A percentile compares a stretch with the other conserved stretches of the same genome.
Evolutionary conservation across 2,329 filamentous ascomycete species (phyloP).

Genomic region (Fonsecaea multimorphosa): DNA sequence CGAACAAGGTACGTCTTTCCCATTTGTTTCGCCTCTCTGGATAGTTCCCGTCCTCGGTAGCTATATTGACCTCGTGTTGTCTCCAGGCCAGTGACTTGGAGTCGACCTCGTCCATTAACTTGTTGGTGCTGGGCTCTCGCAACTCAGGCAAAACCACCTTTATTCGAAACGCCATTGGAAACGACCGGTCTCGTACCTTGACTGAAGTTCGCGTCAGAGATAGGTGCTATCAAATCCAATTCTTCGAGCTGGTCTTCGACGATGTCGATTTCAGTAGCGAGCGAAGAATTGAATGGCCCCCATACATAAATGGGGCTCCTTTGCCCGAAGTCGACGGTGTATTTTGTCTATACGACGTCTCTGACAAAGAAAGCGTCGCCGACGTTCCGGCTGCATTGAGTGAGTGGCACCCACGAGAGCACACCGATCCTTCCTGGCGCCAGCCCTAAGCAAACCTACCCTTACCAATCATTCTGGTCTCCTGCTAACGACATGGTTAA

Average conservation of each 20-base stretch:
- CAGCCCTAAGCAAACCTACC: neutral
- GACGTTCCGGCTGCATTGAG: slow-evolving; percentile 77
- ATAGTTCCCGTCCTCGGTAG: neutral
- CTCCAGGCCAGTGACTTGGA: slow-evolving; percentile 28
- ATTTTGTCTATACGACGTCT: slow-evolving; percentile 86
- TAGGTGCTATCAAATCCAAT: slow-evolving; percentile 60
- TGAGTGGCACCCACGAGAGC: slow-evolving; percentile 55
- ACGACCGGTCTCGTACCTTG: slow-evolving; percentile 43
- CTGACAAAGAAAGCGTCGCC: slow-evolving; percentile 74
- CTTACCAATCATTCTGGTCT: neutral
- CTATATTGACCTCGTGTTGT: slow-evolving; percentile 17
- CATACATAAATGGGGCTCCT: slow-evolving; percentile 66
- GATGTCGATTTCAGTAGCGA: slow-evolving; percentile 59
- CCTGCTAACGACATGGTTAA: slow-evolving; percentile 1
- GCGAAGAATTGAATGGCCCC: slow-evolving; percentile 58
- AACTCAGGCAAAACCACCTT: slow-evolving; percentile 66
- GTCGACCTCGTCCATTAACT: slow-evolving; percentile 60
- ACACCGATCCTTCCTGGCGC: neutral
- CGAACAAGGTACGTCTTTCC: slow-evolving; percentile 27
- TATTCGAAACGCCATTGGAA: slow-evolving; percentile 62
- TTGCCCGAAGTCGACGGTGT: slow-evolving; percentile 81
- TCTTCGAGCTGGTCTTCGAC: slow-evolving; percentile 62
- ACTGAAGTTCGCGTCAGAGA: slow-evolving; percentile 64
- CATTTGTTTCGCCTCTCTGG: neutral
- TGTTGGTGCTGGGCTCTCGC: slow-evolving; percentile 62